Base-by-base conservation (phyloP, 495 filamentous ascomycete species). In the Annulohypoxylon bovei region DNA sequence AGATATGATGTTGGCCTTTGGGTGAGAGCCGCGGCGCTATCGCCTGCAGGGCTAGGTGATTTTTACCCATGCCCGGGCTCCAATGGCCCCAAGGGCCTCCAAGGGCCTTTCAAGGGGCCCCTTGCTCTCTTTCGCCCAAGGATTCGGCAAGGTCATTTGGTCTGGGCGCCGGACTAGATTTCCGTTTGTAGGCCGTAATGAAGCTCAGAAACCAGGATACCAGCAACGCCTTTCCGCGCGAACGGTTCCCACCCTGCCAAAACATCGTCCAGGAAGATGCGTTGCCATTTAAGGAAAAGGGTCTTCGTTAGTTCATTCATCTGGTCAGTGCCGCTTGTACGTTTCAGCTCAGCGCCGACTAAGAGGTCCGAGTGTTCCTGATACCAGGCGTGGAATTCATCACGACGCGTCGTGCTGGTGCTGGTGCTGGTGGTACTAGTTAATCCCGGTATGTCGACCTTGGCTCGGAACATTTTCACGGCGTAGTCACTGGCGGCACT, bases 141-240 rank as follows among this genome's bases (percentile, higher is more conserved):
- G 64, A 56, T 65, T 39, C 28, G 70, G 54, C 64, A 68, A 65
- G 70, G 70, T 68, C 70, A 72, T 68, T 60, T 68, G 61, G 59
- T 46, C 64, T 72, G 64, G 70, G 70, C 61, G 65, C 65, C 70
- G 70, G 70, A 72, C 60, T 68, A 65, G 70, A 68, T 68, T 72
- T 68, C 70, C 70, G 70, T 72, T 72, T 72, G 64, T 47, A 72
- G 70, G 60, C 64, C 70, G 53, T 65, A 68, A 60, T 40, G 52
- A 72, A 72, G 35, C 25, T 64, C 40, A 65, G 70, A 56, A 37
- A 56, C 64, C 28, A 68, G 70, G 65, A 68, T 68, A 28, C 52
- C 55, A 55, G 23, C 33, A 37, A 61, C 54, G 52, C 60, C 64
- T 68, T 65, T 68, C 60, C 55, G 55, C 49, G 70, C 59, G 64